These are phyloP conservation scores for Fraxinus ornus DNA, from an alignment of 305 asterid species.

Conservation along the genomic window DNA sequence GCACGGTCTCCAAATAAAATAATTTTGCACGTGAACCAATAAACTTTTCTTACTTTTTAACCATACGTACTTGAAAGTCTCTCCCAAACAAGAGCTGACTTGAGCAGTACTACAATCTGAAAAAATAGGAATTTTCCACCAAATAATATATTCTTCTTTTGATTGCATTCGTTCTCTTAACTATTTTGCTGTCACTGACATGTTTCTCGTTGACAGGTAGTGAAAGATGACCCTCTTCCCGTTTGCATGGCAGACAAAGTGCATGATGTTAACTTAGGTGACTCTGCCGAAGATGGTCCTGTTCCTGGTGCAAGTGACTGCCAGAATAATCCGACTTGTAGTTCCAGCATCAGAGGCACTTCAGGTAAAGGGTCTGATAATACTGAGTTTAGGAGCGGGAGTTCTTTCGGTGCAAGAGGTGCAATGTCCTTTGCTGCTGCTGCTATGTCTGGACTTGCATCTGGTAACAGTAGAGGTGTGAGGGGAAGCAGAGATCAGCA, in stretches of 20 bases:
- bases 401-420: constrained; percentile 86
- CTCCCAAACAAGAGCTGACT: constrained; percentile 18
- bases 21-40: background rate
- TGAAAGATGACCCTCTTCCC: constrained; percentile 73
- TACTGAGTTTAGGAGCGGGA: constrained; percentile 68
- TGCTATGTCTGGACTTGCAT: constrained; percentile 96
- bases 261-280: constrained; percentile 88
- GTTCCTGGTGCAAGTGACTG: constrained; percentile 45
- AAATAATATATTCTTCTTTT: background rate
- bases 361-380: constrained; percentile 50
- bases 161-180: background rate
- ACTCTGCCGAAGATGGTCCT: constrained; percentile 58
- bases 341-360: constrained; percentile 78
- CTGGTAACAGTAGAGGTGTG: constrained; percentile 75
- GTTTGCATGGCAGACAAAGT: constrained; percentile 78
- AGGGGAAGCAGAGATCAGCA: constrained; percentile 76
- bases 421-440: constrained; percentile 99
- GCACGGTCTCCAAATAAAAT: background rate
- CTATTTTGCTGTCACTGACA: background rate
- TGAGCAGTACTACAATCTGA: constrained; percentile 45
- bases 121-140: constrained; percentile 57
- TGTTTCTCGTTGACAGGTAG: constrained; percentile 51
- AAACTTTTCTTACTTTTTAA: background rate
- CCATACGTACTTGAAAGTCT: background rate
- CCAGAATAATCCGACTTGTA: constrained; percentile 60